phyloP scores from a whole-genome alignment of 1,284 basidiomycete species.

The Cutaneotrichosporon sp. region DNA sequence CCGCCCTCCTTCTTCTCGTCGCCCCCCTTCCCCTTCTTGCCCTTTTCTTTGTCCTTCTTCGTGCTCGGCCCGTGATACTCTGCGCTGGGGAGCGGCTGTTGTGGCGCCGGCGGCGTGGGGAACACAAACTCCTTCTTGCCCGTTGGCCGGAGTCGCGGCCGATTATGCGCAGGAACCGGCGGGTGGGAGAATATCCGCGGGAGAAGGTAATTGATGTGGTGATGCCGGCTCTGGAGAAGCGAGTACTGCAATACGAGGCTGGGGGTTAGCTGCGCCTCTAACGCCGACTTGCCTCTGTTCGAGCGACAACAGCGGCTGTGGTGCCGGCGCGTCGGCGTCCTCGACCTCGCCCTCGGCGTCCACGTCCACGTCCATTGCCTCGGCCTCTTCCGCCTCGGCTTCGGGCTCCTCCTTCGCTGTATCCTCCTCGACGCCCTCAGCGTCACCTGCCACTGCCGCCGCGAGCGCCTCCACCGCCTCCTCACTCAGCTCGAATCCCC shows the following conservation, averaged over 20 bases:
- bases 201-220: constrained; percentile 38
- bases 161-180: constrained; percentile 34
- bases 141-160: constrained; percentile 30
- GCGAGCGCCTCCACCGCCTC: constrained; percentile 42
- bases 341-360: constrained; percentile 8
- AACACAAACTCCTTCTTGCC: constrained; percentile 34
- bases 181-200: constrained; percentile 44
- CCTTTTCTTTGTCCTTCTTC: constrained; percentile 8
- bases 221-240: constrained; percentile 34
- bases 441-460: neutral
- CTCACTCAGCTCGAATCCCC: constrained; percentile 33
- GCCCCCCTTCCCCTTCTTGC: neutral
- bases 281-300: constrained; percentile 31
- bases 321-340: neutral
- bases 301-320: constrained; percentile 27
- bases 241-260: constrained; percentile 40
- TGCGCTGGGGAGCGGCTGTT: constrained; percentile 21
- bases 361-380: constrained; percentile 8
- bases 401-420: constrained; percentile 4
- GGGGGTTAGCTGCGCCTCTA: neutral
- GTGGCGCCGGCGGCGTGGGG: constrained; percentile 31
- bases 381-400: constrained; percentile 9
- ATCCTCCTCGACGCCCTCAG: constrained; percentile 17
- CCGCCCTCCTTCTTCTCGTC: neutral
- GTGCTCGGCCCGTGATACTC: constrained; percentile 16